Base-by-base conservation (phyloP, 169 alveolate genomes). In the Hepatocystis sp. region DNA sequence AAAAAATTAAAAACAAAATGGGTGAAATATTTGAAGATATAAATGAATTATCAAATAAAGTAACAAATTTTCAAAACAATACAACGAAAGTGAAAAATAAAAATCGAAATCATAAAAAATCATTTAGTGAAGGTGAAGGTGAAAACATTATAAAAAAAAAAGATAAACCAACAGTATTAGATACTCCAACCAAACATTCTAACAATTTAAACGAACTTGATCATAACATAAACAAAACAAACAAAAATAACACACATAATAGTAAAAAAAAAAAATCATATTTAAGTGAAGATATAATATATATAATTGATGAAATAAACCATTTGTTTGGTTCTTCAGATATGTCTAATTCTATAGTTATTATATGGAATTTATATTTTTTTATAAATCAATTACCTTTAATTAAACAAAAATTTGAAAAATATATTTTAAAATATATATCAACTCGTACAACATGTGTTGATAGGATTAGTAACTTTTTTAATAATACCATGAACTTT, bases 251-350 rank as follows among this genome's bases (percentile, higher is more conserved):
- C 2, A 27, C 3, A 4, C 21, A 55, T n/a, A 34, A 28, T 30
- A 10, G 46, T 32, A 56, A 15, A 21, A 60, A 52, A 23, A 71
- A 34, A 42, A 71, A 56, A 42, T 10, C 28, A 0, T 81, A 36
- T 8, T 36, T 81, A 47, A 81, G 89, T 27, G 60, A 81, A 0
- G 89, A 81, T 49, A 19, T 81, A 34, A 56, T 81, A 49, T 46
- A 60, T 32, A 81, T 81, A 10, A 34, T 81, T 4, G 89, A 81
- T n/a, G 89, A 81, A 49, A 81, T 81, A 21, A 81, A 81, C 11
- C 53, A 61, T 44, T 34, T 81, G 13, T 81, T 81, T 81, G n/a
- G 47, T 30, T 65, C 60, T 10, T 81, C 89, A 0, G 84, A 81
- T 19, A 42, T 81, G 64, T 81, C 89, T 1, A 51, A 27, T 30